phyloP scores from a whole-genome alignment of 768 basidiomycete genomes.

The Chalciporus pseudorubinellus region DNA sequence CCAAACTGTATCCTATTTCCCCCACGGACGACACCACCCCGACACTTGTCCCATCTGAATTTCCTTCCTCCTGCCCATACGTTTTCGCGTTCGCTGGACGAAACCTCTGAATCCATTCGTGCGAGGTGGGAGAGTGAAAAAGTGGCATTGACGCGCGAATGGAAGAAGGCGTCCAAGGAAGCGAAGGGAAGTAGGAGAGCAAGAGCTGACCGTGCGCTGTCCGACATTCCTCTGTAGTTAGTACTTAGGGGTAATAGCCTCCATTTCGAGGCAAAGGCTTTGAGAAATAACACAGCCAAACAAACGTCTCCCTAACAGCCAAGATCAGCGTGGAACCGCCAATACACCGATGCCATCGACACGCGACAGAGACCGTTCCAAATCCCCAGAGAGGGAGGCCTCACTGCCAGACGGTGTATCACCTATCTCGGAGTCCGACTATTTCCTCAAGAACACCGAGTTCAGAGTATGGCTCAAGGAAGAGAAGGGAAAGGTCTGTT shows the following conservation, averaged over 20 bases:
- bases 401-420: conserved; percentile 54
- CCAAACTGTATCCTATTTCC: conserved; percentile 21
- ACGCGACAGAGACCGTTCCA: conserved; percentile 32
- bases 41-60: conserved; percentile 48
- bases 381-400: conserved; percentile 42
- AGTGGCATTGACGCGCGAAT: conserved; percentile 64
- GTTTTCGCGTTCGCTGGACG: conserved; percentile 20
- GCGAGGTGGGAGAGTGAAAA: conserved; percentile 70
- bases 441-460: conserved; percentile 85
- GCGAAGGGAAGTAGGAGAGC: conserved; percentile 64
- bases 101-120: conserved; percentile 49
- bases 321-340: background rate
- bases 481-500: conserved; percentile 53
- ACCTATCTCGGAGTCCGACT: conserved; percentile 80
- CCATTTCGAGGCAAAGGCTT: background rate
- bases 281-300: conserved; percentile 11
- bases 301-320: background rate
- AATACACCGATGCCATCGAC: conserved; percentile 14
- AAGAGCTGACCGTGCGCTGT: conserved; percentile 33
- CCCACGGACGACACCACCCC: conserved; percentile 42
- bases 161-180: conserved; percentile 77
- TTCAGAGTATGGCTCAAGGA: conserved; percentile 87
- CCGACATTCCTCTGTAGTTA: background rate
- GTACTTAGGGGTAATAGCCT: background rate
- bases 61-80: conserved; percentile 26